Base-by-base conservation (phyloP, 2,329 filamentous ascomycete species). In the Fusarium coffeatum region DNA sequence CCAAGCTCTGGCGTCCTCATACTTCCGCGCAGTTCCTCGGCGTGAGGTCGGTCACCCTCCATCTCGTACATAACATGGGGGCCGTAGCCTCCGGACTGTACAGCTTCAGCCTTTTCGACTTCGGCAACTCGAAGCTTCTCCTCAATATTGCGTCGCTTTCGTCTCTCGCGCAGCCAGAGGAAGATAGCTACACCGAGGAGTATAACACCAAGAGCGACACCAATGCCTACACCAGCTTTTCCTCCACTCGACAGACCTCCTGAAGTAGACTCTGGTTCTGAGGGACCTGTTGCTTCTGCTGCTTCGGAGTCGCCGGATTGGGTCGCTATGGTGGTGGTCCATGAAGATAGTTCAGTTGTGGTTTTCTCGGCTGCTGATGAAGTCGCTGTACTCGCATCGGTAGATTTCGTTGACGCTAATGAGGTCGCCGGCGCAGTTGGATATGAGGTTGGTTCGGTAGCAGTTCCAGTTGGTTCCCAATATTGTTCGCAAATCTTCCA, bases 401-500 rank as follows among this genome's bases (percentile, higher is more conserved):
- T 27, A 15, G 62, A 27, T 47, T 11, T 43, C 12, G 37, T 62
- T 20, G 37, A 43, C 5, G 40, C 16, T 15, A 15, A 25, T 18
- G 56, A 53, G 11, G 53, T 48, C 16, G 63, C 40, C 3, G 55
- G 25, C 12, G 63, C 13, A 23, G 61, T 69, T 25, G 69, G 43
- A n/a, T 25, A 66, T 25, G 61, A 58, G 4, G 64, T 55, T 15
- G 73, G 73, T n/a, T 75, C 67, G 13, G 51, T 61, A 4, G 73
- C 73, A 4, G 73, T 75, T 13, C 73, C 73, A 7, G 71, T 72
- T 7, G 61, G 48, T 42, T 75, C 73, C 73, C 73, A 75, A 7
- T 75, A 75, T 34, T 75, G 65, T 47, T 75, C 66, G 8, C 73
- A 75, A 27, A 75, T 75, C 48, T 70, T 73, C 73, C 73, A 75